Base-by-base conservation (phyloP, 768 basidiomycete species). In the Serpula lacrymans region DNA sequence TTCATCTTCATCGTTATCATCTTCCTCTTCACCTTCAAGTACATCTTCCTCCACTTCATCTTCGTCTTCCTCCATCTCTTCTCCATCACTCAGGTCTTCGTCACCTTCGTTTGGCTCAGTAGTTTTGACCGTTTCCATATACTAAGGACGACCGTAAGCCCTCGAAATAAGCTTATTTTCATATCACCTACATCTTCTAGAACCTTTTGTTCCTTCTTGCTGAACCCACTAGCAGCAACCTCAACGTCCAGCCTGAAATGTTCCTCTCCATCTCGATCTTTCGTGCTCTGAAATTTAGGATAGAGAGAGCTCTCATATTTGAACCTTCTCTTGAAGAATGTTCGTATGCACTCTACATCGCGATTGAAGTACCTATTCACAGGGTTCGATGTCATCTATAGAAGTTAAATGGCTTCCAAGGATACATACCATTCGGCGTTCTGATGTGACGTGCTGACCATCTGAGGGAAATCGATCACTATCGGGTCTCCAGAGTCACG, bases 381-480 rank as follows among this genome's bases (percentile, higher is more conserved):
- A 43, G 38, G 41, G 38, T 34, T 10, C 14, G n/a, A 34, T 18
- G 14, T 16, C 35, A 49, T 45, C 37, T 36, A 20, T 25, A 21
- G 27, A 48, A 52, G 46, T 34, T 39, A 44, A 45, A 40, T 43
- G 36, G 30, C 44, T 32, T 34, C 26, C 25, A 34, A 35, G 2
- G 25, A 30, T 26, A 50, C 81, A 62, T 51, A 92, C 91, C 87
- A 96, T 69, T 98, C 96, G 5, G 96, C 96, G 59, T 99, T 96
- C 53, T 82, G 80, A 50, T 99, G 96, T 34, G 92, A 88, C 20
- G 89, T 94, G 71, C 88, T 91, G 63, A 98, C 91, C 95, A 98
- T 97, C 69, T 99, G 96, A 6, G 96, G 96, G 60, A 99, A 99
- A 68, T 99, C 96, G 53, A 99, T 99, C 30, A 99, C 80, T 38